These are phyloP conservation scores for Cubamyces sp. DNA, from an alignment of 768 basidiomycete genomes.

Conservation along the genomic window DNA sequence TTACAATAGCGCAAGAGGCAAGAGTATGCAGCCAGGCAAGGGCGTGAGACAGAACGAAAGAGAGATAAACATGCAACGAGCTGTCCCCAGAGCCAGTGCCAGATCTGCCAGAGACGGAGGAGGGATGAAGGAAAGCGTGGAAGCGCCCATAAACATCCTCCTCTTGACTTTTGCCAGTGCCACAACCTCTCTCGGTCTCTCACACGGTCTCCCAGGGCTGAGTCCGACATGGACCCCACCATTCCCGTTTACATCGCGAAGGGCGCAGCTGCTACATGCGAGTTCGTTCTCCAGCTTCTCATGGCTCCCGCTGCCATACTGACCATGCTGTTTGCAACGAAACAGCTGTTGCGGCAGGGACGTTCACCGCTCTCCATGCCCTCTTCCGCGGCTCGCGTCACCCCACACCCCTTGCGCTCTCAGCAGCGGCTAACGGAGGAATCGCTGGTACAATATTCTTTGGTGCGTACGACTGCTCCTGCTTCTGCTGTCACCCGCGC, in stretches of 20 bases:
- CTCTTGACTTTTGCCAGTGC: not conserved
- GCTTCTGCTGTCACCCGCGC: not conserved
- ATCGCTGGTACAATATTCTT: conserved; percentile 79
- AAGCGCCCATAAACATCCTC: not conserved
- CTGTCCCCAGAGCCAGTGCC: not conserved
- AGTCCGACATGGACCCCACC: conserved; percentile 33
- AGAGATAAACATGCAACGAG: not conserved
- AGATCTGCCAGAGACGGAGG: not conserved
- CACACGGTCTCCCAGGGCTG: not conserved
- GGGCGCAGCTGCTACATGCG: conserved; percentile 73
- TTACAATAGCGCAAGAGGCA: too few species aligned
- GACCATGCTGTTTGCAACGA: conserved; percentile 30
- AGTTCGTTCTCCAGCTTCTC: conserved; percentile 61
- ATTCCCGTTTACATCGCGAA: conserved; percentile 50
- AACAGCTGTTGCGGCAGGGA: conserved; percentile 61
- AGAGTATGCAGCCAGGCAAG: not conserved
- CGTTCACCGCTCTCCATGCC: conserved; percentile 47
- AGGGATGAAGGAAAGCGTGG: not conserved
- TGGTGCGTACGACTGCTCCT: conserved; percentile 48
- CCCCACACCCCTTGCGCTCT: conserved; percentile 51
- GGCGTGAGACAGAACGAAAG: not conserved
- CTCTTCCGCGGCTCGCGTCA: conserved; percentile 52
- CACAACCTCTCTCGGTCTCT: not conserved
- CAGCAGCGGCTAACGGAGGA: conserved; percentile 73
- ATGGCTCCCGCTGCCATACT: conserved; percentile 22